A percentile compares a stretch with the other conserved stretches of the same genome.
Evolutionary conservation across 441 rosid genomes (phyloP).

Genomic region (Euphorbia schlechtendalii): DNA sequence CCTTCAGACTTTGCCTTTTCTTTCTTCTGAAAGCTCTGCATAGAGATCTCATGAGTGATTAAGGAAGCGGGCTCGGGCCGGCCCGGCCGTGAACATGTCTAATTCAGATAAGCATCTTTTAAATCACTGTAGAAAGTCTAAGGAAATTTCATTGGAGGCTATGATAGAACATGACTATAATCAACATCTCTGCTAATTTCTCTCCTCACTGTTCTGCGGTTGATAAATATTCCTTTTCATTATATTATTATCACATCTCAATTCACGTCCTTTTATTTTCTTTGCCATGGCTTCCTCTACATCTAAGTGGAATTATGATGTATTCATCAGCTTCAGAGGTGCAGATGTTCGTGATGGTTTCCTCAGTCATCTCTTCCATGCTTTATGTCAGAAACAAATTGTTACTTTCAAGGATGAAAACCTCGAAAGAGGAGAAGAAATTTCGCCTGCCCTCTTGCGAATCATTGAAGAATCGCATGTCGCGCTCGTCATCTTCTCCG

Average conservation of each 20-base stretch:
- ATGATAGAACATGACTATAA: neutral
- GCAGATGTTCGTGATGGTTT: neutral
- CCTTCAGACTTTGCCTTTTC: too few species aligned
- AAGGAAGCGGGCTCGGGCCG: too few species aligned
- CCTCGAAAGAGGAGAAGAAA: conserved; percentile 8
- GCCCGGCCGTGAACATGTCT: too few species aligned
- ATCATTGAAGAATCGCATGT: conserved; percentile 18
- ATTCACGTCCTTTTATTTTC: too few species aligned
- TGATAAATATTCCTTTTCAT: too few species aligned
- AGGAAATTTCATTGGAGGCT: neutral
- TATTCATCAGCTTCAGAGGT: conserved; percentile 6
- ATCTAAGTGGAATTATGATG: too few species aligned
- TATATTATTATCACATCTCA: too few species aligned
- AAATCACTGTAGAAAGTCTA: neutral
- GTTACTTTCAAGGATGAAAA: neutral
- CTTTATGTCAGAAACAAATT: neutral
- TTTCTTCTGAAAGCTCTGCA: too few species aligned
- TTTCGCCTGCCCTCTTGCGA: conserved; percentile 8
- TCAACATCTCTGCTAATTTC: neutral
- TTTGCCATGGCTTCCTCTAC: too few species aligned
- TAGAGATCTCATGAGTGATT: too few species aligned
- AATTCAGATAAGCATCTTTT: too few species aligned
- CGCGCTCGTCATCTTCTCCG: conserved; percentile 20
- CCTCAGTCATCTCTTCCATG: neutral
- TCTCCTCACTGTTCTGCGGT: too few species aligned